Evolutionary conservation across 2,329 filamentous ascomycete species (phyloP).

Genomic region (Coniochaeta sp.): DNA sequence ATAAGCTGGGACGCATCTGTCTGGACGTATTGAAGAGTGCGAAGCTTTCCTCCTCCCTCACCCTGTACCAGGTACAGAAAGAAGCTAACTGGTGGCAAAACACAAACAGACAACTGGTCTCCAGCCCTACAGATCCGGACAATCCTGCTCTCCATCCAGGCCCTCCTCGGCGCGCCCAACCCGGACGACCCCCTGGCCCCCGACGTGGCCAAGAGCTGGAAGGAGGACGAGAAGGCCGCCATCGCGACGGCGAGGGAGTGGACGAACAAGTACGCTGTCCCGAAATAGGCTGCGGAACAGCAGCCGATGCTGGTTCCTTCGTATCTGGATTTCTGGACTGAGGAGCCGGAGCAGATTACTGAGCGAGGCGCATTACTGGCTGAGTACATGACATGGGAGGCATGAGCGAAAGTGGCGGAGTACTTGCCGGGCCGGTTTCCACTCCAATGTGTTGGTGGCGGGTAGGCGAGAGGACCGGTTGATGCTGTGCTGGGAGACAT

Average conservation of each 20-base stretch:
- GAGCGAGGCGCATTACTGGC: no score
- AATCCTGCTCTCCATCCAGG: constrained; percentile 97
- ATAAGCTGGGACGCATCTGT: constrained; percentile 94
- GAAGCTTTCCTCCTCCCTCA: no score
- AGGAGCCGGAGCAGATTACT: no score
- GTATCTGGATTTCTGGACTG: no score
- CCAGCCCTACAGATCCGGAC: constrained; percentile 96
- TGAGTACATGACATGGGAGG: not conserved
- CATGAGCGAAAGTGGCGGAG: not conserved
- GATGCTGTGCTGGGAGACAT: no score
- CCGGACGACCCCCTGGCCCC: constrained; percentile 97
- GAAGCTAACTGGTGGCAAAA: no score
- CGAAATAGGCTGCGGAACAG: constrained; percentile 22
- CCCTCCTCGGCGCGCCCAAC: constrained; percentile 90
- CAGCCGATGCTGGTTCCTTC: not conserved
- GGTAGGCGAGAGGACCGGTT: no score
- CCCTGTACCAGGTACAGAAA: no score
- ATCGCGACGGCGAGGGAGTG: constrained; percentile 90
- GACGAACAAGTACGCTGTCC: constrained; percentile 75
- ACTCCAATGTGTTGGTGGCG: no score
- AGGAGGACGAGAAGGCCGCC: constrained; percentile 87
- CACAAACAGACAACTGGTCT: constrained; percentile 97
- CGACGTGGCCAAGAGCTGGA: constrained; percentile 96
- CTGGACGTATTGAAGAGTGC: constrained; percentile 94
- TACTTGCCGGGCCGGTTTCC: not conserved